phyloP scores from a whole-genome alignment of 805 yeast species.

The Metschnikowia aberdeeniae region DNA sequence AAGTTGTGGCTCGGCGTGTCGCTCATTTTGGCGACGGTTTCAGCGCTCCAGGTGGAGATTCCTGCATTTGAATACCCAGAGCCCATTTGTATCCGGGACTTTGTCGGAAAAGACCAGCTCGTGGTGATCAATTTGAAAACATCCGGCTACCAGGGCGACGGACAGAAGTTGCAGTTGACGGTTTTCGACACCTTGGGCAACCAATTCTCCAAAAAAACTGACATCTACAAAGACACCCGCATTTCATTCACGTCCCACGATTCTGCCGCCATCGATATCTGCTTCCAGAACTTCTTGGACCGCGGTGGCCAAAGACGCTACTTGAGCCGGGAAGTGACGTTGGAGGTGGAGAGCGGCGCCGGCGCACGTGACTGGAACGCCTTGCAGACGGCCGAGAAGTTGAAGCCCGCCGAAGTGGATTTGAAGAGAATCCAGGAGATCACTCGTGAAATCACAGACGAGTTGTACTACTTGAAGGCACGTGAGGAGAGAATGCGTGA shows the following conservation, averaged over 20 bases:
- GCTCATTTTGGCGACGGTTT: conserved; percentile 22
- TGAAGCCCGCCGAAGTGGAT: conserved; percentile 89
- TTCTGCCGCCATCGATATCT: conserved; percentile 83
- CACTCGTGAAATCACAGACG: conserved; percentile 74
- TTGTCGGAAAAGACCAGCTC: conserved; percentile 75
- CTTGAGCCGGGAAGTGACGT: conserved; percentile 67
- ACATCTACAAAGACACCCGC: conserved; percentile 65
- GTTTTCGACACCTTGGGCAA: conserved; percentile 81
- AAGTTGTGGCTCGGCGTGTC: conserved; percentile 14
- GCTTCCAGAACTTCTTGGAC: conserved; percentile 66
- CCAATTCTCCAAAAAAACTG: conserved; percentile 70
- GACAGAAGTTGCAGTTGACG: conserved; percentile 67
- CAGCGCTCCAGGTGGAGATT: conserved; percentile 50
- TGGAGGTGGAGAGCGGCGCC: conserved; percentile 93
- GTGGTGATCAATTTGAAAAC: conserved; percentile 82
- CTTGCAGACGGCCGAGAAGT: conserved; percentile 85
- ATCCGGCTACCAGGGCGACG: conserved; percentile 77
- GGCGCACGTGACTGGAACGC: conserved; percentile 98
- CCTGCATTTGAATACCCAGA: conserved; percentile 44
- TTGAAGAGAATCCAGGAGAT: conserved; percentile 82
- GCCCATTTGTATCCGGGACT: conserved; percentile 89
- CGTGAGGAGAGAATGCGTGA: conserved; percentile 94
- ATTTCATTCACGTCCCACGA: conserved; percentile 83
- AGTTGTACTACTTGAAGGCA: conserved; percentile 74
- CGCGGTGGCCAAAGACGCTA: conserved; percentile 32